These are phyloP conservation scores for Colletotrichum sp. DNA, from an alignment of 2,329 filamentous ascomycete genomes.

Conservation along the genomic window DNA sequence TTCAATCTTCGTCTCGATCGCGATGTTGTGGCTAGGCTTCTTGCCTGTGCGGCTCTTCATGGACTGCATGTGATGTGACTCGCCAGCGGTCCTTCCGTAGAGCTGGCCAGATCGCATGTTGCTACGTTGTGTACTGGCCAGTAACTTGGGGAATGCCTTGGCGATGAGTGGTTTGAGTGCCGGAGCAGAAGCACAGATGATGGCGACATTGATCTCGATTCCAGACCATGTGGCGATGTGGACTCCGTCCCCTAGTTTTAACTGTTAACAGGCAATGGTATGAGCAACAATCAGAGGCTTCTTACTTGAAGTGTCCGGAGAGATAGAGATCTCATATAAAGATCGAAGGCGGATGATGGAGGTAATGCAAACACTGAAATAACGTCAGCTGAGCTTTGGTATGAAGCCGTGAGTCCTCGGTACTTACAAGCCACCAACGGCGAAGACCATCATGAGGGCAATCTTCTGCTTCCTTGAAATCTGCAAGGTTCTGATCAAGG, in stretches of 20 bases:
- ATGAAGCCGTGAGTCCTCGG: accelerated
- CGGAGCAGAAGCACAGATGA: constrained; percentile 37
- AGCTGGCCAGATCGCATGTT: background rate
- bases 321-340: constrained; percentile 19
- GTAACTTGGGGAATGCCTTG: constrained; percentile 24
- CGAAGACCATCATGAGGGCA: background rate
- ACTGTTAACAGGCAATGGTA: background rate
- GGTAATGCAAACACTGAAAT: constrained; percentile 4
- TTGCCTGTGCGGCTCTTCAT: background rate
- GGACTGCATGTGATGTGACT: background rate
- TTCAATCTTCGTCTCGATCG: background rate
- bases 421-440: background rate
- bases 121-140: background rate
- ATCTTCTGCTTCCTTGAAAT: background rate
- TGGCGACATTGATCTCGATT: constrained; percentile 38
- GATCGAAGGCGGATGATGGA: constrained; percentile 26
- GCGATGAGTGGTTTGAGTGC: constrained; percentile 37
- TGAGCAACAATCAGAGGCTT: background rate
- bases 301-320: background rate
- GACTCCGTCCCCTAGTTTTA: background rate
- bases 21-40: background rate
- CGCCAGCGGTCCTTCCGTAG: background rate
- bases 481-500: background rate
- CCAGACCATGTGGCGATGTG: constrained; percentile 27
- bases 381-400: background rate